Percentiles rank a stretch among this genome's conserved stretches.
Conservation (phyloP, 2,329 filamentous ascomycete genomes). For the Venturia effusa region DNA sequence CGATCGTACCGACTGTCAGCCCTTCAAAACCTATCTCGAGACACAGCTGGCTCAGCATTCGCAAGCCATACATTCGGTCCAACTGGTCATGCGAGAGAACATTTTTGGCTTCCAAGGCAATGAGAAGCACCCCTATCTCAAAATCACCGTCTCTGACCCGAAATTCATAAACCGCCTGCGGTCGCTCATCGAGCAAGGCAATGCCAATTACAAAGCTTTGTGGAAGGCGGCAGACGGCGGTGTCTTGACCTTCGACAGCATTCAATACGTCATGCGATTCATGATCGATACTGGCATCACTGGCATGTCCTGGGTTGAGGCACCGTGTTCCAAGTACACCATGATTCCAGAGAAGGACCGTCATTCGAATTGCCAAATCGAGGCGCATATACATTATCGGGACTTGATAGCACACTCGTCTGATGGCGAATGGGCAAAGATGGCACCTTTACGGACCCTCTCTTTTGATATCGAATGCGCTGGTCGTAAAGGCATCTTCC, state of each 20-base stretch:
- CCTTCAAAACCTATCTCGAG: constrained; percentile 74
- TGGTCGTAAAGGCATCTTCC: constrained; percentile 93
- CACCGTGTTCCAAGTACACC: constrained; percentile 60
- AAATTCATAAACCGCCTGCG: constrained; percentile 72
- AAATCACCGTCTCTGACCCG: constrained; percentile 84
- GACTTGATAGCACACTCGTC: constrained; percentile 80
- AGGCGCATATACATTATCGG: constrained; percentile 71
- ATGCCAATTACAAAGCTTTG: constrained; percentile 80
- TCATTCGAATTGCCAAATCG: constrained; percentile 93
- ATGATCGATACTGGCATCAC: constrained; percentile 95
- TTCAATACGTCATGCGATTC: constrained; percentile 89
- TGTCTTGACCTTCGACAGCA: constrained; percentile 87
- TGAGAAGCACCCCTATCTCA: constrained; percentile 80
- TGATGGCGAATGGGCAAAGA: constrained; percentile 93
- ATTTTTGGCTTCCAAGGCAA: constrained; percentile 94
- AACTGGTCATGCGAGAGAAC: constrained; percentile 76
- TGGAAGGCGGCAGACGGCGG: constrained; percentile 64
- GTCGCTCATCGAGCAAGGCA: constrained; percentile 59
- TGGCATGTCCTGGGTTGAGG: constrained; percentile 97
- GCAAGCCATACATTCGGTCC: constrained; percentile 66
- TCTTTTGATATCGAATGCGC: constrained; percentile 99
- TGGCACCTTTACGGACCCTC: constrained; percentile 83
- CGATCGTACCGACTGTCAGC: constrained; percentile 61
- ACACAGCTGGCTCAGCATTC: constrained; percentile 62
- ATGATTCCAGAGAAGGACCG: constrained; percentile 55